phyloP scores from a whole-genome alignment of 805 yeast genomes.

The Wickerhamomyces bovis region DNA sequence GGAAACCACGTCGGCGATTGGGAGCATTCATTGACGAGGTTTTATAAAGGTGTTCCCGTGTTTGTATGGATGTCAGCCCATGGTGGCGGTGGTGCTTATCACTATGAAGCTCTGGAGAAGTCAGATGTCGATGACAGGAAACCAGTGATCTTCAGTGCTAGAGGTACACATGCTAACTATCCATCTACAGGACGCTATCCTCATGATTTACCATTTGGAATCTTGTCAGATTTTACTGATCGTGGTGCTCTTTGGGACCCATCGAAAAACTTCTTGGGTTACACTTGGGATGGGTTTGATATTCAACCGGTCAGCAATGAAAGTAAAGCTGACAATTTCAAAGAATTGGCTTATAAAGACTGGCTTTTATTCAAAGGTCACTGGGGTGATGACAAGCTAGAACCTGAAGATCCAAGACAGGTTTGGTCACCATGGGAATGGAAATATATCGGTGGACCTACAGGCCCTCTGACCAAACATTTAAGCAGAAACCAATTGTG shows the following conservation, averaged over 20 bases:
- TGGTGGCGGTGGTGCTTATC: slow-evolving; percentile 92
- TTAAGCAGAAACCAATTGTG: slow-evolving; percentile 67
- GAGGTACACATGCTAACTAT: slow-evolving; percentile 97
- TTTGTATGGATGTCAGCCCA: slow-evolving; percentile 97
- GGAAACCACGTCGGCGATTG: slow-evolving; percentile 98
- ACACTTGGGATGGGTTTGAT: slow-evolving; percentile 61
- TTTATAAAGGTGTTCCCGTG: slow-evolving; percentile 72
- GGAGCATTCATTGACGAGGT: slow-evolving; percentile 91
- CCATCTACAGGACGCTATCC: slow-evolving; percentile 95
- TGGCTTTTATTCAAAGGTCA: slow-evolving; percentile 82
- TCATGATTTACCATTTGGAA: slow-evolving; percentile 90
- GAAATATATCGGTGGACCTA: slow-evolving; percentile 88
- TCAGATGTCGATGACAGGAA: slow-evolving; percentile 28
- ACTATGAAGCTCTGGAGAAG: slow-evolving; percentile 64
- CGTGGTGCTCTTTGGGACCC: slow-evolving; percentile 97
- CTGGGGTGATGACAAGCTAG: slow-evolving; percentile 84
- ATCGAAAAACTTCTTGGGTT: slow-evolving; percentile 69
- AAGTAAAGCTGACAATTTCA: slow-evolving; percentile 21
- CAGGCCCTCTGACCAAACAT: slow-evolving; percentile 82
- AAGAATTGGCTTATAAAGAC: slow-evolving; percentile 26
- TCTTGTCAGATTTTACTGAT: slow-evolving; percentile 88
- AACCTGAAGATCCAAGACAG: slow-evolving; percentile 70
- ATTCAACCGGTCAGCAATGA: slow-evolving; percentile 34
- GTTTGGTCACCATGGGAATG: slow-evolving; percentile 84
- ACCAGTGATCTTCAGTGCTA: slow-evolving; percentile 82